Percentiles rank a stretch among this genome's conserved stretches.
phyloP scores from a whole-genome alignment of 139 green algal genomes.

The Edaphochlamys debaryana region DNA sequence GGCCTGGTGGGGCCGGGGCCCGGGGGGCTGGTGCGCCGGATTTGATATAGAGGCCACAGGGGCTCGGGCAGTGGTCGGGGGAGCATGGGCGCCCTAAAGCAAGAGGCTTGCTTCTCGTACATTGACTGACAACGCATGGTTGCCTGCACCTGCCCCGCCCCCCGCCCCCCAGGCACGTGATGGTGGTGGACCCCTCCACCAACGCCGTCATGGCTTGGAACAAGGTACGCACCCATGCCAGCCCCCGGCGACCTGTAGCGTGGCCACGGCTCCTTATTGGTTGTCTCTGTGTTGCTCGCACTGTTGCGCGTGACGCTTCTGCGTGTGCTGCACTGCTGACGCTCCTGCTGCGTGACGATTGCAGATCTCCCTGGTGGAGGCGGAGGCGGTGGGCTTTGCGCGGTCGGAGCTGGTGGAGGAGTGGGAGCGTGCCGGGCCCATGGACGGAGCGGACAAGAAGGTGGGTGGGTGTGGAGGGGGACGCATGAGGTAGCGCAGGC shows the following conservation, averaged over 20 bases:
- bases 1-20: conserved; percentile 59
- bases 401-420: conserved; percentile 52
- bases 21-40: too few relatives aligned
- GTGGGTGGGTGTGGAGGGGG: background rate
- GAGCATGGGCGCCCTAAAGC: background rate
- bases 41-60: too few relatives aligned
- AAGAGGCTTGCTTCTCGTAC: background rate
- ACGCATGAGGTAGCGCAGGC: background rate
- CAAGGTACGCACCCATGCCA: too few relatives aligned
- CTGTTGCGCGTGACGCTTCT: too few relatives aligned
- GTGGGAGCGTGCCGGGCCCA: conserved; percentile 16
- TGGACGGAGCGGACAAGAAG: conserved; percentile 17
- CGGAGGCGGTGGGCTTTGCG: conserved; percentile 67
- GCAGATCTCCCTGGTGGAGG: conserved; percentile 73
- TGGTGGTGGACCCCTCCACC: conserved; percentile 69
- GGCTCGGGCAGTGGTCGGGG: background rate
- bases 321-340: too few relatives aligned
- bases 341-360: too few relatives aligned
- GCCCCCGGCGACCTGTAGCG: too few relatives aligned
- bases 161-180: conserved; percentile 81
- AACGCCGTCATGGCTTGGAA: conserved; percentile 67
- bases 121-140: too few relatives aligned
- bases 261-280: too few relatives aligned
- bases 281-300: too few relatives aligned
- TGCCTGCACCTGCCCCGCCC: too few relatives aligned